Base-by-base conservation (phyloP, 805 yeast species). In the Suhomyces prunicola region DNA sequence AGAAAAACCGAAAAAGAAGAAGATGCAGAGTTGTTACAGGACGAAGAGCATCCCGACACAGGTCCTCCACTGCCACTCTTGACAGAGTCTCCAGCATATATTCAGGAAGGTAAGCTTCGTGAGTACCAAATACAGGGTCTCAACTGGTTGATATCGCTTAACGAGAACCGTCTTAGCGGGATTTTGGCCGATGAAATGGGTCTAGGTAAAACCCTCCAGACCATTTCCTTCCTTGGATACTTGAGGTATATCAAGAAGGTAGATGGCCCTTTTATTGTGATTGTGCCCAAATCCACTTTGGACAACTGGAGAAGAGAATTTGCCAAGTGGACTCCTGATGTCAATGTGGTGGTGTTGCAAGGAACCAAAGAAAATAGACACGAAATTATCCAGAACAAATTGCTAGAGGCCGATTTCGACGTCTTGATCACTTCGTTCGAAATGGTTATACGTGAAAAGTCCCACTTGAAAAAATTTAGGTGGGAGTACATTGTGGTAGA, bases 151-250 rank as follows among this genome's bases (percentile, higher is more conserved):
- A 86, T 93, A 17, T 84, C 96, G 0, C 71, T 93, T 35, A 89
- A 91, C 67, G 97, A 92, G 60, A 90, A 93, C 69, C 82, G 87
- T 60, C 78, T 93, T 44, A 87, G 96, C 8, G 99, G 99, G 19
- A 94, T 93, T 46, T 73, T 93, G 48, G 99, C 99, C 10, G 99
- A 93, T 71, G 99, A 93, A 68, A 93, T 94, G 99, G 99, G 99
- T 2, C 78, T 93, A 41, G 99, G 99, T 52, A 93, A 93, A 70
- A 93, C 99, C 5, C 74, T 94, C 52, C 99, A 93, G 71, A 93
- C 98, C 0, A 90, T 93, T 46, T 83, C 98, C 1, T 94, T 93
- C 62, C 72, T 93, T 47, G 98, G 97, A 0, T 90, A 88, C 66
- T 71, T 94, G 55, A 81, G 97, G 57, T 90, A 90, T 65, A 76